phyloP scores from a whole-genome alignment of 495 filamentous ascomycete species.

The Penicillium desertorum region DNA sequence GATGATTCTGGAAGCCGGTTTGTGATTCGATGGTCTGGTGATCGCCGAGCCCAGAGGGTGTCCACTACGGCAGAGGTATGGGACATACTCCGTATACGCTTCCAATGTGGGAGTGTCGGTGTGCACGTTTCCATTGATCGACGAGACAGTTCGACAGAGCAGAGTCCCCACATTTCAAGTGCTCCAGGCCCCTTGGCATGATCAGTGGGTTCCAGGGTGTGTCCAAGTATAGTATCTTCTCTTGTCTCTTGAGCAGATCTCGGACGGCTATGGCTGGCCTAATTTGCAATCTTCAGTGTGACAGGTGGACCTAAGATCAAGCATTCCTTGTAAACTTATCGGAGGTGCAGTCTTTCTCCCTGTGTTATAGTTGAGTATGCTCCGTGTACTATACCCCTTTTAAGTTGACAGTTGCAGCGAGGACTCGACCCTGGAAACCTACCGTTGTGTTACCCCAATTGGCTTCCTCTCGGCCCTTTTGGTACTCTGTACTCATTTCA shows the following conservation, averaged over 20 bases:
- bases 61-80: neutral
- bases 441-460: neutral
- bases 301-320: conserved; percentile 9
- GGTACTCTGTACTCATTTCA: neutral
- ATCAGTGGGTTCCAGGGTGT: neutral
- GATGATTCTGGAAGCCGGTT: conserved; percentile 16
- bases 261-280: conserved; percentile 9
- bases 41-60: neutral
- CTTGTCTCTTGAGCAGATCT: neutral
- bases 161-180: neutral
- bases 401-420: neutral
- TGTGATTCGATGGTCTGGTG: conserved; percentile 11
- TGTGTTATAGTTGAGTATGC: neutral
- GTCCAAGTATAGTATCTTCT: neutral
- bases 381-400: too few species aligned
- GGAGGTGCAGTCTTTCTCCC: neutral
- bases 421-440: neutral
- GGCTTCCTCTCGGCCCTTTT: neutral
- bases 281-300: conserved; percentile 9
- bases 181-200: conserved; percentile 3
- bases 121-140: conserved; percentile 13
- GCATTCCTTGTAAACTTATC: conserved; percentile 1
- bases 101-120: conserved; percentile 10
- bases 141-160: neutral
- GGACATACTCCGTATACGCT: neutral